These are phyloP conservation scores for Plasmodium cynomolgi DNA, from an alignment of 169 alveolate genomes.

Conservation along the genomic window DNA sequence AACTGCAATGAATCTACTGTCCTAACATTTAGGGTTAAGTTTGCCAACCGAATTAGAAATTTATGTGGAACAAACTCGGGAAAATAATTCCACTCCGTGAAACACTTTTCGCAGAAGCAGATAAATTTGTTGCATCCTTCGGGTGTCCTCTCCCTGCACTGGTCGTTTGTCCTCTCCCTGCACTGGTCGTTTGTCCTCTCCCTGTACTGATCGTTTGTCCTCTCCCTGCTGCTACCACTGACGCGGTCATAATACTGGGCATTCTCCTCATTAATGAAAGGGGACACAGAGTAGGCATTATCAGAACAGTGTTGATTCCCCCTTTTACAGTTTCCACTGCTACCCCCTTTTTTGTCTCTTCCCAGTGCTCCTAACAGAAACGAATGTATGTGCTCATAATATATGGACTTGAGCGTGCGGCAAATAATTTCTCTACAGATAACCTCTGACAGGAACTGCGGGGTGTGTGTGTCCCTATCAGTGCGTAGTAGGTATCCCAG, in stretches of 20 bases:
- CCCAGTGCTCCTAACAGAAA: conserved; percentile 59
- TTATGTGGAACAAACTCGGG: conserved; percentile 70
- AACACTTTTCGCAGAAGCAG: conserved; percentile 56
- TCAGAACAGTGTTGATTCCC: neutral
- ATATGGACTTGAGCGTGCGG: conserved; percentile 68
- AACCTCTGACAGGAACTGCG: conserved; percentile 21
- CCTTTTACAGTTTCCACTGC: neutral
- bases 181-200: conserved; percentile 29
- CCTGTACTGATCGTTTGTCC: conserved; percentile 13
- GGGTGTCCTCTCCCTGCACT: neutral
- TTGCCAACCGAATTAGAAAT: conserved; percentile 42
- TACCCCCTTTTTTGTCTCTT: neutral
- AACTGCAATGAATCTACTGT: conserved; percentile 21
- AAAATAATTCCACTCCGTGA: conserved; percentile 24
- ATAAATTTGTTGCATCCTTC: conserved; percentile 4
- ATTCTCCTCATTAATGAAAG: neutral
- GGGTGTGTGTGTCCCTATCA: neutral
- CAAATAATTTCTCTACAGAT: conserved; percentile 51
- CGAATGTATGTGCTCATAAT: conserved; percentile 77
- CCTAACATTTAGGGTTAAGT: conserved; percentile 57
- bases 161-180: neutral
- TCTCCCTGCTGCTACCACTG: neutral
- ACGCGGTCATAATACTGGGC: neutral
- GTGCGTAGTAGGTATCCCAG: conserved; percentile 22
- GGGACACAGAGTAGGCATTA: neutral